Evolutionary conservation across 1,284 basidiomycete genomes (phyloP).

Genomic region (Ceratobasidium sp.): DNA sequence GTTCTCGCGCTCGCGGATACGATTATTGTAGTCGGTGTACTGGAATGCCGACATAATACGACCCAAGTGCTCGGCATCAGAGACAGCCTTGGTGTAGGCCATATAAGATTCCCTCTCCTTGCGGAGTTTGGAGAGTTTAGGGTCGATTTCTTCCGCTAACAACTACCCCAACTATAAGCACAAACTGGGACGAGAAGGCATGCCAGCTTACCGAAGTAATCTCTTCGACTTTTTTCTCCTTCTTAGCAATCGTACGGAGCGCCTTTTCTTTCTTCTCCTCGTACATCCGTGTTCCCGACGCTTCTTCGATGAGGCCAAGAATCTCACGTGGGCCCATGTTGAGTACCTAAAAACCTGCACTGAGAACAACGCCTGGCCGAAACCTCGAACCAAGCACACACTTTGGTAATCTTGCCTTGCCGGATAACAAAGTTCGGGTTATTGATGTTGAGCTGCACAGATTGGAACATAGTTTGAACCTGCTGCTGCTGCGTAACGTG

Average conservation of each 20-base stretch:
- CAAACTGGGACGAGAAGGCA: neutral
- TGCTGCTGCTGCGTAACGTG: constrained; percentile 92
- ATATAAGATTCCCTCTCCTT: constrained; percentile 91
- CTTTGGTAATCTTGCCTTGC: constrained; percentile 97
- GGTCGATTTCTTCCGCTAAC: constrained; percentile 91
- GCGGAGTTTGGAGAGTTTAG: constrained; percentile 92
- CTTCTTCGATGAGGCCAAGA: constrained; percentile 98
- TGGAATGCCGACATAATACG: constrained; percentile 90
- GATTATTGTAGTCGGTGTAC: constrained; percentile 72
- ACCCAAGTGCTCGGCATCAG: constrained; percentile 90
- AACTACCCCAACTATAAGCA: constrained; percentile 56
- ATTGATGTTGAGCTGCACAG: constrained; percentile 99
- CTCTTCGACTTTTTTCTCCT: constrained; percentile 96
- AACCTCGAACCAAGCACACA: constrained; percentile 49
- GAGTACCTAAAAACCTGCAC: constrained; percentile 72
- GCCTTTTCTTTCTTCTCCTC: constrained; percentile 99
- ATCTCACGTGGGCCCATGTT: constrained; percentile 99
- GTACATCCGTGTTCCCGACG: constrained; percentile 98
- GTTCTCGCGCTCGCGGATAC: constrained; percentile 63
- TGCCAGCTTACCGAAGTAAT: constrained; percentile 66
- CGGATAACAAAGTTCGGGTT: constrained; percentile 99
- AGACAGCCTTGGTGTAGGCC: constrained; percentile 89
- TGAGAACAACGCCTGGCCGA: neutral
- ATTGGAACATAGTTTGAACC: constrained; percentile 95
- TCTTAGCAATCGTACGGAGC: constrained; percentile 95